A percentile compares a stretch with the other conserved stretches of the same genome.
Evolutionary conservation across 495 filamentous ascomycete genomes (phyloP).

Genomic region (Hypoxylon rickii): DNA sequence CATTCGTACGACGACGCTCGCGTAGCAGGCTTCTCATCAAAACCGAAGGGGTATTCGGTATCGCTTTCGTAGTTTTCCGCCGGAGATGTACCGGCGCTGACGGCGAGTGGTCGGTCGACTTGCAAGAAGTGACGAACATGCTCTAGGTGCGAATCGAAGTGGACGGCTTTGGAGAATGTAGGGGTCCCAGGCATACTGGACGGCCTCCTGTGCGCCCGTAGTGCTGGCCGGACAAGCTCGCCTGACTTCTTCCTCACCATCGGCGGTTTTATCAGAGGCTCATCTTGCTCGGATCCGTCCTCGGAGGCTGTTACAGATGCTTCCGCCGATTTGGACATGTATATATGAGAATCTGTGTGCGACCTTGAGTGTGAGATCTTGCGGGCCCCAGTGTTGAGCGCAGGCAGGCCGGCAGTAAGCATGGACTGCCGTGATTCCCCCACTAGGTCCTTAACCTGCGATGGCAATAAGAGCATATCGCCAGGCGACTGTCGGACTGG

Average conservation of each 20-base stretch:
- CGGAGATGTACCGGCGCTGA: slow-evolving; percentile 94
- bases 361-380: slow-evolving; percentile 78
- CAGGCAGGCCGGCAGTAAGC: slow-evolving; percentile 32
- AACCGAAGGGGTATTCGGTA: slow-evolving; percentile 80
- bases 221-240: slow-evolving; percentile 90
- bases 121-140: slow-evolving; percentile 94
- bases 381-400: slow-evolving; percentile 32
- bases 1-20: slow-evolving; percentile 70
- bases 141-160: slow-evolving; percentile 93
- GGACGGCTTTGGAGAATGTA: slow-evolving; percentile 90
- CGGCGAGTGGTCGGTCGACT: slow-evolving; percentile 88
- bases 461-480: slow-evolving; percentile 43
- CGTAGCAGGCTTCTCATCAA: slow-evolving; percentile 50
- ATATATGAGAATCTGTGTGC: slow-evolving; percentile 73
- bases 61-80: slow-evolving; percentile 84
- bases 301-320: slow-evolving; percentile 63
- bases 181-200: slow-evolving; percentile 98
- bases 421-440: slow-evolving; percentile 38
- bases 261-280: slow-evolving; percentile 69
- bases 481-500: slow-evolving; percentile 50
- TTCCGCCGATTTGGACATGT: slow-evolving; percentile 55
- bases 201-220: slow-evolving; percentile 79
- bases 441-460: slow-evolving; percentile 42
- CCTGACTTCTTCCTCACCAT: slow-evolving; percentile 99
- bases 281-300: slow-evolving; percentile 65